phyloP scores from a whole-genome alignment of 257 asterid genomes.

The Scutellaria barbata region DNA sequence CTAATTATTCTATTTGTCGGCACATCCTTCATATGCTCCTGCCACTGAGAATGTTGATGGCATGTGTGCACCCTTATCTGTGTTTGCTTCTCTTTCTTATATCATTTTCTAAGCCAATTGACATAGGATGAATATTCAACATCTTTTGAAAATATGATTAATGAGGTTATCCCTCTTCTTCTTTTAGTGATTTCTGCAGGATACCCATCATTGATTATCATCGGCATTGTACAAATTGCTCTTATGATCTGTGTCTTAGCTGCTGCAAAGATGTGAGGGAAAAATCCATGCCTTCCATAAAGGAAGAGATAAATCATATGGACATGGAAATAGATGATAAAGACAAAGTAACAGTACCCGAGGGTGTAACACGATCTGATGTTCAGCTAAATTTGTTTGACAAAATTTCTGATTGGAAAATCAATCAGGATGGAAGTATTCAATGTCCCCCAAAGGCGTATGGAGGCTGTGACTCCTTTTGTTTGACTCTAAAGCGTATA shows the following conservation, averaged over 20 bases:
- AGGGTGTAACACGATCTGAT: slow-evolving; percentile 47
- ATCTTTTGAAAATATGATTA: background rate
- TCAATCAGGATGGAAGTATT: slow-evolving; percentile 73
- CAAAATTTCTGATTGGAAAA: slow-evolving; percentile 65
- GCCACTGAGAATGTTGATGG: slow-evolving; percentile 30
- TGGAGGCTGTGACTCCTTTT: slow-evolving; percentile 82
- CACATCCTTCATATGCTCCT: slow-evolving; percentile 7
- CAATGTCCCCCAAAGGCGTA: slow-evolving; percentile 74
- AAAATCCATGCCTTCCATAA: slow-evolving; percentile 51
- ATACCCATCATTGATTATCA: slow-evolving; percentile 93
- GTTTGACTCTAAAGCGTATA: slow-evolving; percentile 77
- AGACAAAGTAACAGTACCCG: slow-evolving; percentile 43
- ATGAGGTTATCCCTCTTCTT: slow-evolving; percentile 22
- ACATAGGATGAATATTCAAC: slow-evolving; percentile 16
- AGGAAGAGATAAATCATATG: slow-evolving; percentile 45
- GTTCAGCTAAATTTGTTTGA: slow-evolving; percentile 51
- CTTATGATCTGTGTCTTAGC: slow-evolving; percentile 95
- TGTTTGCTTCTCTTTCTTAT: slow-evolving; percentile 24
- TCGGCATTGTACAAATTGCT: slow-evolving; percentile 89
- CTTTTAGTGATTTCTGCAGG: slow-evolving; percentile 94
- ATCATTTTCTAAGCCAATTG: slow-evolving; percentile 24
- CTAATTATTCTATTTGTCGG: background rate
- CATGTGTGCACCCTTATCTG: slow-evolving; percentile 6
- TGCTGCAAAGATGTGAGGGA: slow-evolving; percentile 93
- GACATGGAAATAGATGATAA: slow-evolving; percentile 43